Conservation (phyloP, 345 rosid species). For the Odontarrhena argentea region DNA sequence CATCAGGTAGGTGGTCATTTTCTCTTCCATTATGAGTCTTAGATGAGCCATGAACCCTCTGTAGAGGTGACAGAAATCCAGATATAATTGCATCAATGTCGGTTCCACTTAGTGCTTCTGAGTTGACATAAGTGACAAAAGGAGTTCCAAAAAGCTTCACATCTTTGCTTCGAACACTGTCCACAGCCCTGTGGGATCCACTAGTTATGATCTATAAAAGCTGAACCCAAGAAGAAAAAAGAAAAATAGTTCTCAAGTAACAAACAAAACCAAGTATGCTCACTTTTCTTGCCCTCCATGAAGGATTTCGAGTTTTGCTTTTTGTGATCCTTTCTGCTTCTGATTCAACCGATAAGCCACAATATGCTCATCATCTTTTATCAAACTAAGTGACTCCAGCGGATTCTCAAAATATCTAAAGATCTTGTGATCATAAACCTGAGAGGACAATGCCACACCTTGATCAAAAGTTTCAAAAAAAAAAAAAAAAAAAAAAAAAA, state of each 20-base stretch:
- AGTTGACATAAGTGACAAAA: slow-evolving; percentile 61
- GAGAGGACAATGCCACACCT: slow-evolving; percentile 30
- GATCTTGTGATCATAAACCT: slow-evolving; percentile 76
- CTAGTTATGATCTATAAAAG: slow-evolving; percentile 21
- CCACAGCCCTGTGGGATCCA: slow-evolving; percentile 36
- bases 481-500: slow-evolving; percentile 26
- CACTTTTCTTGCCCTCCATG: slow-evolving; percentile 72
- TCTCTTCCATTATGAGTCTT: slow-evolving; percentile 56
- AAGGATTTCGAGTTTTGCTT: slow-evolving; percentile 65
- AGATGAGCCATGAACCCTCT: slow-evolving; percentile 26
- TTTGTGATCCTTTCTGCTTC: slow-evolving; percentile 54
- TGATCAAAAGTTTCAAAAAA: slow-evolving; percentile 18
- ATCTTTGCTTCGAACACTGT: slow-evolving; percentile 32
- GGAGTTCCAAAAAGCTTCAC: slow-evolving; percentile 72
- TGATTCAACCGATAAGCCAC: slow-evolving; percentile 73
- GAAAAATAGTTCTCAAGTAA: slow-evolving; percentile 16
- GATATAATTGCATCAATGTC: slow-evolving; percentile 60
- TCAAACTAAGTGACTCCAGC: slow-evolving; percentile 54
- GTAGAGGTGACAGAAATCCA: slow-evolving; percentile 69
- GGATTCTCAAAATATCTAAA: slow-evolving; percentile 69
- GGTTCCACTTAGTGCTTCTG: slow-evolving; percentile 62
- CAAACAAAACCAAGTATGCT: slow-evolving; percentile 33
- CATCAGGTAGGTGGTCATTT: slow-evolving; percentile 47
- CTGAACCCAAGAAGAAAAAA: slow-evolving; percentile 8
- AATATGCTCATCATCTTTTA: slow-evolving; percentile 86